A percentile compares a stretch with the other conserved stretches of the same genome.
phyloP scores from a whole-genome alignment of 1,284 basidiomycete species.

The Sporisorium iseilematis-ciliati region DNA sequence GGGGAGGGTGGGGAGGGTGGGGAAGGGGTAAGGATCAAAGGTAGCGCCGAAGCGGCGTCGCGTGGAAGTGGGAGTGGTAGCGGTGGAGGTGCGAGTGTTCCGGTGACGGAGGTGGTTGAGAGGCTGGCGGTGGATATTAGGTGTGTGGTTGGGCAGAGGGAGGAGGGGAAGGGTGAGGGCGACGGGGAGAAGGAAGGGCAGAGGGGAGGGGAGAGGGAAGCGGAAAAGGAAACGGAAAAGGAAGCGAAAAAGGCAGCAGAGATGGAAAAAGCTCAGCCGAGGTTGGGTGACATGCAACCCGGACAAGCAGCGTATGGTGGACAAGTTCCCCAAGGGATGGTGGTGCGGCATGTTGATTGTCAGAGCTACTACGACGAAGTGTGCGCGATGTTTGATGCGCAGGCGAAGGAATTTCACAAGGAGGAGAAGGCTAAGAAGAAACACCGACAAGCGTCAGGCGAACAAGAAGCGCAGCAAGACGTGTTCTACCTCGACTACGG shows the following conservation, averaged over 20 bases:
- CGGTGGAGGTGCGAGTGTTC: too few species aligned
- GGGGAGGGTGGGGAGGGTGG: too few species aligned
- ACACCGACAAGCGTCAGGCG: not conserved
- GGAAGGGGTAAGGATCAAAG: too few species aligned
- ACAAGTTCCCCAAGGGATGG: constrained; percentile 10
- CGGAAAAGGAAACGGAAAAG: not conserved
- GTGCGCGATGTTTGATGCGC: constrained; percentile 7
- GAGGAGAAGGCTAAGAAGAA: not conserved
- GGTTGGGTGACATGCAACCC: constrained; percentile 13
- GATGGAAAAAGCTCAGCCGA: not conserved
- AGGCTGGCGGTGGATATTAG: too few species aligned
- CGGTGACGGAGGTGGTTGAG: too few species aligned
- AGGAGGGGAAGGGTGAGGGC: not conserved
- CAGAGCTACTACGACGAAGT: constrained; percentile 24
- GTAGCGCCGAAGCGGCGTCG: too few species aligned
- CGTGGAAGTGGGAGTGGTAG: too few species aligned
- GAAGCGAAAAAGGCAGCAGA: too few species aligned
- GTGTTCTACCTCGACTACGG: constrained; percentile 10
- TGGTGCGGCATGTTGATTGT: constrained; percentile 29
- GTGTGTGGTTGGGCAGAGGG: not conserved
- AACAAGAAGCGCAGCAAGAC: not conserved
- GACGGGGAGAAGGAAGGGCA: not conserved
- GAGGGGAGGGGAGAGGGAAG: too few species aligned
- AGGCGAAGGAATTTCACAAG: not conserved
- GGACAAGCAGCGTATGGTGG: constrained; percentile 12